Evolutionary conservation across 257 asterid genomes (phyloP).

Genomic region (Nicotiana otophora): DNA sequence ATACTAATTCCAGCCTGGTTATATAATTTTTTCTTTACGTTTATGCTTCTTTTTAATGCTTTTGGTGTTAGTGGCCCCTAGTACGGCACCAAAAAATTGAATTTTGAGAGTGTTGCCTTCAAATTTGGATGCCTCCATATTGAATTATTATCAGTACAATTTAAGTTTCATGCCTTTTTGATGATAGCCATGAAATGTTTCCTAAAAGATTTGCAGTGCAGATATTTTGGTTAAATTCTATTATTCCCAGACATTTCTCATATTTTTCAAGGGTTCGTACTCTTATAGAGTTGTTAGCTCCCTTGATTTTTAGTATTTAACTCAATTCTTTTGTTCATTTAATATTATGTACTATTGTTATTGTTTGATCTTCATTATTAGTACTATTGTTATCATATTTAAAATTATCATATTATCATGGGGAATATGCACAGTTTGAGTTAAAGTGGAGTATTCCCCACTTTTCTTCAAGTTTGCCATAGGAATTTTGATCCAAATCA

Average conservation of each 20-base stretch:
- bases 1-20: conserved; percentile 4
- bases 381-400: not conserved
- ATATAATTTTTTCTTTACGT: conserved; percentile 1
- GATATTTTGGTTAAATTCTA: not conserved
- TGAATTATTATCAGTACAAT: not conserved
- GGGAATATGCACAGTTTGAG: too few species aligned
- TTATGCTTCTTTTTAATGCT: not conserved
- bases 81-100: not conserved
- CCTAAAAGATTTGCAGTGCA: not conserved
- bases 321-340: not conserved
- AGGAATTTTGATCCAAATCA: not conserved
- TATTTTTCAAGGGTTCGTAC: not conserved
- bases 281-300: not conserved
- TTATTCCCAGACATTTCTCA: not conserved
- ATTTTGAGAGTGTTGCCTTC: conserved; percentile 2
- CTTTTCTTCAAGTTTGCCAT: too few species aligned
- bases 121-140: not conserved
- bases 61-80: conserved; percentile 3
- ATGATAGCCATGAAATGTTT: not conserved
- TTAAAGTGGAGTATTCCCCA: too few species aligned
- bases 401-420: not conserved
- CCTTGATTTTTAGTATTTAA: not conserved
- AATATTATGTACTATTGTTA: not conserved
- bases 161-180: not conserved
- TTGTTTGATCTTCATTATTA: not conserved